Base-by-base conservation (phyloP, 495 filamentous ascomycete species). In the Penicillium chermesinum region DNA sequence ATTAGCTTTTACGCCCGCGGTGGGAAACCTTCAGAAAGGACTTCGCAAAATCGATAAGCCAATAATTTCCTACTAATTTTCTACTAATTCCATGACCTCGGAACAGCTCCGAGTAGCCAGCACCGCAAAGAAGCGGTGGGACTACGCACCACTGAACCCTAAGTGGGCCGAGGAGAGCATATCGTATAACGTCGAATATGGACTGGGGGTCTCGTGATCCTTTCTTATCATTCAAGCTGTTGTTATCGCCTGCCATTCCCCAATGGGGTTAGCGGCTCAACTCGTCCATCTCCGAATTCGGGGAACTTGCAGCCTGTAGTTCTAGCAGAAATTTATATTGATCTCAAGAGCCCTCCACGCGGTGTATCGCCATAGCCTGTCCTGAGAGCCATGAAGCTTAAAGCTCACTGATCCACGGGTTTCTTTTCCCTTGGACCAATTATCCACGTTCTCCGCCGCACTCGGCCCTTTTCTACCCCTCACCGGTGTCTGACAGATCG, bases 401-500 rank as follows among this genome's bases (percentile, higher is more conserved):
- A 36, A 25, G 2, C 20, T 9, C 32, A 34, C 2, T 33, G 25
- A 54, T 17, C 35, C 45, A 50, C 46, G 50, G 50, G 41, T 41
- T 42, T 36, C 4, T 30, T 34, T 30, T 25, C 45, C 32, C 17
- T 15, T 14, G 30, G n/a, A 17, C 33, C 32, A 44, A 25, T n/a
- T 20, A 46, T 13, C n/a, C 32, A 50, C 42, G 7, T 54, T 51
- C 46, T 42, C 22, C 30, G 37, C 57, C 52, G 52, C 58, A 58
- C 38, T 53, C 58, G 52, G 57, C 57, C 57, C 49, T 36, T 30
- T 58, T 16, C 18, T 55, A 61, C 57, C 60, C 60, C 60, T 63
- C 60, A 61, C 44, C 49, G 35, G 25, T 36, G 48, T 41, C 60
- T 50, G 43, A 30, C 4, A 48, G 50, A 61, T 63, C 58, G 57